Percentiles rank a stretch among this genome's conserved stretches.
These are phyloP conservation scores for Symmetrospora coprosmae DNA, from an alignment of 768 basidiomycete genomes.

Conservation along the genomic window DNA sequence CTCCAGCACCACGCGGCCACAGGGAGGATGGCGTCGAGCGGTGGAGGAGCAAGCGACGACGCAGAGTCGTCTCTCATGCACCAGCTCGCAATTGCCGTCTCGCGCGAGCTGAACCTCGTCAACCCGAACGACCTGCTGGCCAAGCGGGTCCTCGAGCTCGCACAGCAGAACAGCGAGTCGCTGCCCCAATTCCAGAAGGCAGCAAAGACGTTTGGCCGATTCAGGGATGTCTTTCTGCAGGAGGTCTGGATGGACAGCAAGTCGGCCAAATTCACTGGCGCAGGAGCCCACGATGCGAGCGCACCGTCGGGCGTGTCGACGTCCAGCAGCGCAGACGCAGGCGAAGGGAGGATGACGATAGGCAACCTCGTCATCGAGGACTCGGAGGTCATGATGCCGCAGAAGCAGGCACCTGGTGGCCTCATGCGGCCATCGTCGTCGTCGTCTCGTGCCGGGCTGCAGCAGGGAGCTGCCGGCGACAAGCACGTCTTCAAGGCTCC, in stretches of 20 bases:
- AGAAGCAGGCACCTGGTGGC: conserved; percentile 23
- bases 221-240: conserved; percentile 59
- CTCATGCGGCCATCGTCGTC: conserved; percentile 5
- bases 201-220: conserved; percentile 70
- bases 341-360: neutral
- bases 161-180: conserved; percentile 45
- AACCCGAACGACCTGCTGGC: conserved; percentile 76
- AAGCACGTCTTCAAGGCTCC: conserved; percentile 65
- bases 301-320: conserved; percentile 2
- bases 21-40: neutral
- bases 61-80: conserved; percentile 56
- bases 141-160: conserved; percentile 62
- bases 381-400: conserved; percentile 29
- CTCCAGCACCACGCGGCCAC: too few relatives aligned
- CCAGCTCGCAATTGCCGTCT: conserved; percentile 61
- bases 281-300: neutral
- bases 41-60: too few relatives aligned
- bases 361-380: conserved; percentile 26
- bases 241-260: conserved; percentile 68
- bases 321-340: neutral
- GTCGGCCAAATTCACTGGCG: conserved; percentile 20
- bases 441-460: too few relatives aligned
- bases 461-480: conserved; percentile 44
- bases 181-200: conserved; percentile 40
- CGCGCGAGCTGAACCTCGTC: conserved; percentile 59